Conservation (phyloP, 2,329 filamentous ascomycete species). For the Monilinia polystroma region DNA sequence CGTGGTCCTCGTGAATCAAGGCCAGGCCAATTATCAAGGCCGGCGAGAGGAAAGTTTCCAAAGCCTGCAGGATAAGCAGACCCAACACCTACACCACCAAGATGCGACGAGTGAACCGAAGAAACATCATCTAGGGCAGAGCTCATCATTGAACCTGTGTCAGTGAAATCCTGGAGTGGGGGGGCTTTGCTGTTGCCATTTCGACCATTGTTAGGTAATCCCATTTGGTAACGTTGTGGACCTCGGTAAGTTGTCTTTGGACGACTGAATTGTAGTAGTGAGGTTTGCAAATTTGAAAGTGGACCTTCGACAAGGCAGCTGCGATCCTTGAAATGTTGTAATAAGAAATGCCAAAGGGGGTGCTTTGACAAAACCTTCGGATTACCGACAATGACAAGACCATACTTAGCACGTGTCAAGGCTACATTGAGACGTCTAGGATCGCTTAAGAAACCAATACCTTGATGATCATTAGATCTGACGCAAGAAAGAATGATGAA, state of each 20-base stretch:
- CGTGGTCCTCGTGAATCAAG: conserved; percentile 64
- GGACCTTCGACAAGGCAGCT: conserved; percentile 96
- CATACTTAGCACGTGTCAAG: conserved; percentile 94
- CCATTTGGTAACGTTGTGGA: conserved; percentile 82
- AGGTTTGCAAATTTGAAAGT: conserved; percentile 92
- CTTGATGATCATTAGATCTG: conserved; percentile 97
- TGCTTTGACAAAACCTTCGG: conserved; percentile 98
- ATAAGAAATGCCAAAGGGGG: conserved; percentile 92
- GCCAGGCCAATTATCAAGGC: conserved; percentile 80
- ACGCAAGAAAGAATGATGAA: conserved; percentile 98
- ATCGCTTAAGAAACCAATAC: conserved; percentile 97
- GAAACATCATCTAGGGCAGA: conserved; percentile 98
- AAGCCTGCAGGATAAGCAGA: conserved; percentile 94
- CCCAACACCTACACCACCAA: conserved; percentile 77
- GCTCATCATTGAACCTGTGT: conserved; percentile 85
- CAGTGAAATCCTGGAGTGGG: conserved; percentile 44
- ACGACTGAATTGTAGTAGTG: conserved; percentile 88
- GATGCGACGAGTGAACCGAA: conserved; percentile 87
- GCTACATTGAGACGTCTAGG: conserved; percentile 96
- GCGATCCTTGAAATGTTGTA: conserved; percentile 94
- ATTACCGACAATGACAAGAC: conserved; percentile 93
- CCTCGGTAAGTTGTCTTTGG: conserved; percentile 90
- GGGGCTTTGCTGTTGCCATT: conserved; percentile 36
- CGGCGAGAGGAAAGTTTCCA: conserved; percentile 65
- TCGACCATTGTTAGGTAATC: conserved; percentile 51